Evolutionary conservation across 2,329 filamentous ascomycete species (phyloP).

Genomic region (Geosmithia flava): DNA sequence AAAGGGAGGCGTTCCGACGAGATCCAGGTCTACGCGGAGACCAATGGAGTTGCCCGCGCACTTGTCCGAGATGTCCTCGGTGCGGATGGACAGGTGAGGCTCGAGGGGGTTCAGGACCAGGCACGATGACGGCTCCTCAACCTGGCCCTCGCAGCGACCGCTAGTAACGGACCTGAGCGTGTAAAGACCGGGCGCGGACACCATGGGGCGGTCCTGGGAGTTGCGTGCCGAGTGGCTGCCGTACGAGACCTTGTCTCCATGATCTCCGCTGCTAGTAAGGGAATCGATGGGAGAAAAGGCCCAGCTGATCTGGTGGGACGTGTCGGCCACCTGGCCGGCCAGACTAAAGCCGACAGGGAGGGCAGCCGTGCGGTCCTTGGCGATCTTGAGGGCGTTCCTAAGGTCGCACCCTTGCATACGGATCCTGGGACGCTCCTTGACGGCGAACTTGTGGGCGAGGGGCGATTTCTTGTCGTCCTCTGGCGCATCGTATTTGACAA

Average conservation of each 20-base stretch:
- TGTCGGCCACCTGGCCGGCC: slow-evolving; percentile 44
- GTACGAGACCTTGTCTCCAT: slow-evolving; percentile 44
- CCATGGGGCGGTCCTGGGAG: slow-evolving; percentile 49
- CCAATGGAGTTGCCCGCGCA: slow-evolving; percentile 92
- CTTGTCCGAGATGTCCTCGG: slow-evolving; percentile 82
- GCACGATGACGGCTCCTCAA: slow-evolving; percentile 90
- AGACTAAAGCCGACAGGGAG: slow-evolving; percentile 63
- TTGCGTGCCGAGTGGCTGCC: slow-evolving; percentile 50
- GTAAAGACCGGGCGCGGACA: slow-evolving; percentile 75
- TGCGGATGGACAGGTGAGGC: slow-evolving; percentile 60
- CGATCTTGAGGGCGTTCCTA: slow-evolving; percentile 70
- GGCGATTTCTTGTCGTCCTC: slow-evolving; percentile 60
- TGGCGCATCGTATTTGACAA: slow-evolving; percentile 57
- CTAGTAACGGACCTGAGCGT: slow-evolving; percentile 70
- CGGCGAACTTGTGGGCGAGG: slow-evolving; percentile 65
- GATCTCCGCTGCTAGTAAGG: slow-evolving; percentile 57
- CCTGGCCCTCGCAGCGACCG: slow-evolving; percentile 72
- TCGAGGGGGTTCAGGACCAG: slow-evolving; percentile 83
- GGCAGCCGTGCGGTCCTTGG: slow-evolving; percentile 54
- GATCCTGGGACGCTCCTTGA: slow-evolving; percentile 74
- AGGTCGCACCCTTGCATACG: slow-evolving; percentile 65
- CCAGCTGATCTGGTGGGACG: slow-evolving; percentile 64
- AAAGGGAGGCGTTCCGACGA: slow-evolving; percentile 89
- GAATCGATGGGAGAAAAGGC: slow-evolving; percentile 66
- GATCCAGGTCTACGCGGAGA: slow-evolving; percentile 74